Conservation (phyloP, 148 eudicot species). For the Rhododendron vialii region DNA sequence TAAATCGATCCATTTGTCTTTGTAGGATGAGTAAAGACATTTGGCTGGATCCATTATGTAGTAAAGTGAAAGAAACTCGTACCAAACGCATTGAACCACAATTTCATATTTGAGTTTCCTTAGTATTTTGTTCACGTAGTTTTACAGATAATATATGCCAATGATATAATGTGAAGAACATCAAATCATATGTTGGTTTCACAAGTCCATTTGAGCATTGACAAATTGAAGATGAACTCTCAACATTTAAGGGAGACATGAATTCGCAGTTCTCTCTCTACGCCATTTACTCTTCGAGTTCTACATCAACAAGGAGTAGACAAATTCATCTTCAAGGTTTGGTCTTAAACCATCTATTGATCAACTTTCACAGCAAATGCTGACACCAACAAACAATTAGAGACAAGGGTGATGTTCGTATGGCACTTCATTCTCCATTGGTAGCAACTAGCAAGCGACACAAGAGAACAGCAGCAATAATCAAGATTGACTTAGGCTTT, state of each 20-base stretch:
- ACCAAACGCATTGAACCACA: background rate
- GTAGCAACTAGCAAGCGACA: background rate
- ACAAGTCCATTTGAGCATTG: background rate
- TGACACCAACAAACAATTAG: background rate
- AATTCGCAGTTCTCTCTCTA: background rate
- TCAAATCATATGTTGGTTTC: background rate
- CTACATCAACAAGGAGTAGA: background rate
- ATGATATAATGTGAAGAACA: background rate
- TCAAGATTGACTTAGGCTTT: background rate
- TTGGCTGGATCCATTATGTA: background rate
- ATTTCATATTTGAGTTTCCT: background rate
- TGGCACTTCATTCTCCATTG: background rate
- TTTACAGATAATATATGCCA: background rate
- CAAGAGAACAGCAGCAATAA: background rate
- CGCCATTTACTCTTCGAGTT: background rate
- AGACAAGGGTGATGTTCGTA: background rate
- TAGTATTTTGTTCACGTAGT: background rate
- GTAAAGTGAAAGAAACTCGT: background rate
- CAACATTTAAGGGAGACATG: background rate
- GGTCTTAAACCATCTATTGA: background rate
- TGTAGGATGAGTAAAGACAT: background rate
- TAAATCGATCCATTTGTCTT: background rate
- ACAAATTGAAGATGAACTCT: background rate
- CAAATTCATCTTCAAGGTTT: background rate
- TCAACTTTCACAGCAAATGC: background rate